A percentile compares a stretch with the other conserved stretches of the same genome.
Evolutionary conservation across 2,329 filamentous ascomycete genomes (phyloP).

Genomic region (Paecilomyces formosus): DNA sequence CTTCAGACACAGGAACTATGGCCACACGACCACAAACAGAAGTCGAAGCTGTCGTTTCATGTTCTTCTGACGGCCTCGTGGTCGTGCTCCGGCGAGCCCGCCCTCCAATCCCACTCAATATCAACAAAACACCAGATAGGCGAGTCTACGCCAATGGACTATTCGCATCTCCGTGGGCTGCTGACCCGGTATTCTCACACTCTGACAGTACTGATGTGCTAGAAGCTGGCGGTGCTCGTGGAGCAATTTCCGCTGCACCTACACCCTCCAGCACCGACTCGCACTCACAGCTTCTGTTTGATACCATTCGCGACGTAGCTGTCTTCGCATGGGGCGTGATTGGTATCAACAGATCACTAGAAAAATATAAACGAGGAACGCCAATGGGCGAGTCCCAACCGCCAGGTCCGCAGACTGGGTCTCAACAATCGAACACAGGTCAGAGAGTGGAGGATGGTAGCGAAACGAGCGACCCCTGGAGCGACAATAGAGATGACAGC

Average conservation of each 20-base stretch:
- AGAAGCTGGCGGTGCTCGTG: slow-evolving; percentile 29
- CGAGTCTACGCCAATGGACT: slow-evolving; percentile 54
- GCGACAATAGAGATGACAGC: neutral
- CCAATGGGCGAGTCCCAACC: slow-evolving; percentile 59
- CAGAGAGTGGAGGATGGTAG: neutral
- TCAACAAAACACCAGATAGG: slow-evolving; percentile 31
- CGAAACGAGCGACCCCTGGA: neutral
- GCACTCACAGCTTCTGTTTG: slow-evolving; percentile 62
- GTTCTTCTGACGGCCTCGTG: slow-evolving; percentile 79
- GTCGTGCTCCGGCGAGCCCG: slow-evolving; percentile 70
- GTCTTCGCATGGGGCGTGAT: slow-evolving; percentile 82
- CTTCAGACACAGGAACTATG: slow-evolving; percentile 11
- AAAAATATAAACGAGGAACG: slow-evolving; percentile 54
- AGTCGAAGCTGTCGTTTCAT: slow-evolving; percentile 84
- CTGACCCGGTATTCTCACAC: slow-evolving; percentile 49
- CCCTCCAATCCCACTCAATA: slow-evolving; percentile 52
- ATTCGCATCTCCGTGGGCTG: slow-evolving; percentile 74
- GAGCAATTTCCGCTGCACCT: slow-evolving; percentile 32
- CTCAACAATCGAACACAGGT: slow-evolving; percentile 27
- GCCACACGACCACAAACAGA: slow-evolving; percentile 46
- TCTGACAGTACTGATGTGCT: slow-evolving; percentile 8
- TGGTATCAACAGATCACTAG: slow-evolving; percentile 70
- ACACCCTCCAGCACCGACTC: slow-evolving; percentile 36
- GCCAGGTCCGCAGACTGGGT: slow-evolving; percentile 41
- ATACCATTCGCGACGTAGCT: slow-evolving; percentile 72